These are phyloP conservation scores for Rhynchospora tenuis DNA, from an alignment of 176 grass and related monocot genomes.

Conservation along the genomic window DNA sequence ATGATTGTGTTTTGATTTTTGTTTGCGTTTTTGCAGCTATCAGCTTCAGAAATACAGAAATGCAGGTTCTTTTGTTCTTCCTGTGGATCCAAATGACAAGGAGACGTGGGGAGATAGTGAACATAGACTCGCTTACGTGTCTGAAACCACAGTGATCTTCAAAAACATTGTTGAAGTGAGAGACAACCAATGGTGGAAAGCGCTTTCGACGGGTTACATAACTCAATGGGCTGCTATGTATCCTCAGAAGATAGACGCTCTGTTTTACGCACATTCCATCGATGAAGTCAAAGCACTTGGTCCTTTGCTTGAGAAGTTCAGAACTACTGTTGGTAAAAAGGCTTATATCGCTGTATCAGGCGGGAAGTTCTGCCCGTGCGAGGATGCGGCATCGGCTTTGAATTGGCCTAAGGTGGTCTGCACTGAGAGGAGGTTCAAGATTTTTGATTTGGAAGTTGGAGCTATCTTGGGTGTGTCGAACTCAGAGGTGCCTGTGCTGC, in stretches of 20 bases:
- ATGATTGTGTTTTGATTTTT: too few relatives aligned
- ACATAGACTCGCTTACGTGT: constrained; percentile 81
- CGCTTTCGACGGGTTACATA: constrained; percentile 76
- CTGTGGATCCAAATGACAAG: constrained; percentile 65
- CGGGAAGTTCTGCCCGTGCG: constrained; percentile 63
- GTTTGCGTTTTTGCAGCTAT: too few relatives aligned
- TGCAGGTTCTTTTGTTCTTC: constrained; percentile 71
- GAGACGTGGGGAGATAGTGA: constrained; percentile 98
- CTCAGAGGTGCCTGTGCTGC: constrained; percentile 68
- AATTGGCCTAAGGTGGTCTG: too few relatives aligned
- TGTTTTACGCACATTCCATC: constrained; percentile 82
- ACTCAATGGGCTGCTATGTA: constrained; percentile 95
- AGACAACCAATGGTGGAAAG: constrained; percentile 96
- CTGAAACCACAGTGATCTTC: constrained; percentile 90
- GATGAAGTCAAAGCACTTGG: constrained; percentile 56
- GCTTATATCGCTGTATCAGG: constrained; percentile 82
- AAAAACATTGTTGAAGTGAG: constrained; percentile 84
- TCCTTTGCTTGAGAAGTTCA: constrained; percentile 69
- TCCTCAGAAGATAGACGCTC: constrained; percentile 87
- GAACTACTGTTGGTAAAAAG: constrained; percentile 38
- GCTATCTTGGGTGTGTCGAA: constrained; percentile 53
- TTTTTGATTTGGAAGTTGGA: constrained; percentile 70
- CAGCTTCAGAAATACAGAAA: constrained; percentile 97
- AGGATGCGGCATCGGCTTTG: constrained; percentile 74
- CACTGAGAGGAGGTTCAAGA: constrained; percentile 92